Evolutionary conservation across 1,139 yeast genomes (phyloP).

Genomic region (Chernovozyma aurita): DNA sequence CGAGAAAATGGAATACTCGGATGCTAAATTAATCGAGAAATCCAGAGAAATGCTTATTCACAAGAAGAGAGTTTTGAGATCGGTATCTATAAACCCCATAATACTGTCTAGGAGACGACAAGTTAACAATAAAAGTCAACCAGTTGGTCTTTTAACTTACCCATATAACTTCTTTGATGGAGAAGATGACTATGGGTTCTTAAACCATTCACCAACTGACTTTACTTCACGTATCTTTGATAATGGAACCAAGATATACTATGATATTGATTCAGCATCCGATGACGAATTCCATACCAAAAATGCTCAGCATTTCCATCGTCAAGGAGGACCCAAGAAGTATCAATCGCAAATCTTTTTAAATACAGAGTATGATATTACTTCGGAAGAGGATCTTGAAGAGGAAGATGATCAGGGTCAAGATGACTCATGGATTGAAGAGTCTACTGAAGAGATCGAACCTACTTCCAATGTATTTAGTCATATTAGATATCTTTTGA

Average conservation of each 20-base stretch:
- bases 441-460: not conserved
- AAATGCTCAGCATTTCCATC: not conserved
- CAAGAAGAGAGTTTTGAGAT: conserved; percentile 41
- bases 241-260: conserved; percentile 23
- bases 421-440: conserved; percentile 11
- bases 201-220: conserved; percentile 24
- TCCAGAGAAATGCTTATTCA: conserved; percentile 39
- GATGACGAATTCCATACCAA: conserved; percentile 10
- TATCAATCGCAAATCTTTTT: conserved; percentile 35
- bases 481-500: conserved; percentile 2
- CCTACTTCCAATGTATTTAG: conserved; percentile 2
- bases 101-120: conserved; percentile 8
- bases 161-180: conserved; percentile 7
- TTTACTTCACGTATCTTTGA: conserved; percentile 29
- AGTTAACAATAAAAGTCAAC: conserved; percentile 1
- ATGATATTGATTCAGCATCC: conserved; percentile 9
- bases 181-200: conserved; percentile 35
- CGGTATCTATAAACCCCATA: conserved; percentile 42
- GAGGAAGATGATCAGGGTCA: conserved; percentile 13
- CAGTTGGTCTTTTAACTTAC: conserved; percentile 1
- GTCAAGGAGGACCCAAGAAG: conserved; percentile 20
- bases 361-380: conserved; percentile 9
- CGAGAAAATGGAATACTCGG: conserved; percentile 45
- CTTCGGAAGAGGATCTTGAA: conserved; percentile 13
- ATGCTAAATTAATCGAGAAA: conserved; percentile 47